Evolutionary conservation across 352 stramenopile genomes (phyloP).

Genomic region (Phytophthora parvispora): DNA sequence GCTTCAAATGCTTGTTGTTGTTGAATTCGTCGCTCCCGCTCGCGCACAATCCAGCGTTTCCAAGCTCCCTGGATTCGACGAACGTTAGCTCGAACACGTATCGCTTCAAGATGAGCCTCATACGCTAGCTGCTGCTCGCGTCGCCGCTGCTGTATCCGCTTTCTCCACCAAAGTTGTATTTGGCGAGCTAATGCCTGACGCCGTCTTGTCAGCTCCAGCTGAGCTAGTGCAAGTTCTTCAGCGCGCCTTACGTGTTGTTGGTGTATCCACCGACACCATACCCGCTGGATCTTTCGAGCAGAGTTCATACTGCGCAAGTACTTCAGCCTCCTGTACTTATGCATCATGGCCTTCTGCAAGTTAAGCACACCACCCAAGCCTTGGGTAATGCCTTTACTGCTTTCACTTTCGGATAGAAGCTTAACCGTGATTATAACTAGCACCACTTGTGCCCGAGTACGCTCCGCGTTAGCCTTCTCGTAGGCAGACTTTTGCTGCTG

Average conservation of each 20-base stretch:
- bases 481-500: conserved; percentile 23
- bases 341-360: conserved; percentile 5
- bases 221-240: conserved; percentile 12
- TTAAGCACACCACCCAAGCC: conserved; percentile 14
- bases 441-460: conserved; percentile 40
- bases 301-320: conserved; percentile 13
- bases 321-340: conserved; percentile 24
- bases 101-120: conserved; percentile 3
- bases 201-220: conserved; percentile 11
- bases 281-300: conserved; percentile 34
- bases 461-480: conserved; percentile 29
- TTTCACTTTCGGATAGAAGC: conserved; percentile 34
- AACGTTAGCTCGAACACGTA: conserved; percentile 1
- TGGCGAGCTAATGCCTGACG: conserved; percentile 18
- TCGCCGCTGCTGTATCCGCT: conserved; percentile 8
- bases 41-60: neutral
- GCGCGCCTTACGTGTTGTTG: conserved; percentile 15
- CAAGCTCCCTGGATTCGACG: conserved; percentile 16
- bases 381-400: conserved; percentile 2
- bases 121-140: conserved; percentile 18
- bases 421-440: conserved; percentile 50
- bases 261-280: conserved; percentile 23
- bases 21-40: neutral
- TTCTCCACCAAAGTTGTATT: conserved; percentile 31
- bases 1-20: neutral